Evolutionary conservation across 768 basidiomycete species (phyloP).

Genomic region (Exsudoporus frostii): DNA sequence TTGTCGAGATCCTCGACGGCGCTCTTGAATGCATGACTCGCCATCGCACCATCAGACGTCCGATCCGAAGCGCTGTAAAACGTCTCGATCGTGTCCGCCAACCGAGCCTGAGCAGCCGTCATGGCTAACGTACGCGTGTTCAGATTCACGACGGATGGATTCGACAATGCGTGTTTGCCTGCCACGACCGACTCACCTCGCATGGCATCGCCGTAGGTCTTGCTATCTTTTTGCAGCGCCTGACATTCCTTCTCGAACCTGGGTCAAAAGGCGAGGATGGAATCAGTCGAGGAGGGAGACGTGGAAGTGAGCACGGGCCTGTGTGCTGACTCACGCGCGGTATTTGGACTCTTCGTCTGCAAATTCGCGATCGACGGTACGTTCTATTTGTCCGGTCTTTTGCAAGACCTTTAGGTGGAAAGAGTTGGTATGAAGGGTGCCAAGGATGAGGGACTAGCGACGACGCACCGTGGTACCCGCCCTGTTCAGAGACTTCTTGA

Average conservation of each 20-base stretch:
- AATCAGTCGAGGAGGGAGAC: not conserved
- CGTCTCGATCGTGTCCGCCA: slow-evolving; percentile 89
- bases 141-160: not conserved
- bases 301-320: not conserved
- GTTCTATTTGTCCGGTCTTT: slow-evolving; percentile 97
- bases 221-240: slow-evolving; percentile 91
- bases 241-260: slow-evolving; percentile 98
- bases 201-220: slow-evolving; percentile 93
- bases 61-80: slow-evolving; percentile 89
- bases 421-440: slow-evolving; percentile 1
- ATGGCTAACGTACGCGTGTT: slow-evolving; percentile 57
- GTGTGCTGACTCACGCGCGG: slow-evolving; percentile 58
- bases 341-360: slow-evolving; percentile 89
- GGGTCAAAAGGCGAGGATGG: not conserved
- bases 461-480: slow-evolving; percentile 80
- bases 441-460: slow-evolving; percentile 6
- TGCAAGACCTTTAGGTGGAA: slow-evolving; percentile 68
- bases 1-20: slow-evolving; percentile 92
- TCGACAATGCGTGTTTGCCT: not conserved
- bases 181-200: slow-evolving; percentile 51
- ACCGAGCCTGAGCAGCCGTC: slow-evolving; percentile 87
- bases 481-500: slow-evolving; percentile 92
- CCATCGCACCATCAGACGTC: slow-evolving; percentile 90
- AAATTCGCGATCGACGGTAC: slow-evolving; percentile 93
- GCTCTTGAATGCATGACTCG: slow-evolving; percentile 92